Conservation (phyloP, 208 protist species). For the Leishmania aethiopica region DNA sequence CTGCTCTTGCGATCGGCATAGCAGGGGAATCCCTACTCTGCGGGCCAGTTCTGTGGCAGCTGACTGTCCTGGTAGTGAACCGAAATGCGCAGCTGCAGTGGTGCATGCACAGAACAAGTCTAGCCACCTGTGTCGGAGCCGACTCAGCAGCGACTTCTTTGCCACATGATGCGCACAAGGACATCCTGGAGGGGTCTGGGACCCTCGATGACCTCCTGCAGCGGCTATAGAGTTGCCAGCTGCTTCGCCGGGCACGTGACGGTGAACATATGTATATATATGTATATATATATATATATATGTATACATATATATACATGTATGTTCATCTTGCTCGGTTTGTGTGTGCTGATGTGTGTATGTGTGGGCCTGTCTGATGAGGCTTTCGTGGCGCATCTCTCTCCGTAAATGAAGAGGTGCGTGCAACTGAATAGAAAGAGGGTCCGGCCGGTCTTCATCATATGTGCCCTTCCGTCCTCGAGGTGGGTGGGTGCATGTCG, state of each 20-base stretch:
- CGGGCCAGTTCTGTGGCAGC: slow-evolving; percentile 11
- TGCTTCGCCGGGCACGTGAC: not conserved
- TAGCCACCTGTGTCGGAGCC: not conserved
- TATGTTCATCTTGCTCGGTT: not conserved
- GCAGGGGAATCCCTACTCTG: not conserved
- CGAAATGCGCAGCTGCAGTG: slow-evolving; percentile 25
- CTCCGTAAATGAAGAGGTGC: not conserved
- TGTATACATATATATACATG: too few relatives aligned
- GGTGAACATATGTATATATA: not conserved
- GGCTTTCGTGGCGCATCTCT: not conserved
- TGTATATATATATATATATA: too few relatives aligned
- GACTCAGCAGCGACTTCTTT: not conserved
- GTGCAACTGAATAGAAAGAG: not conserved
- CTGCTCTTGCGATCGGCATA: not conserved
- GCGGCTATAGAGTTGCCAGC: not conserved
- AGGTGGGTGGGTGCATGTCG: not conserved
- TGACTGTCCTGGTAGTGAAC: slow-evolving; percentile 14
- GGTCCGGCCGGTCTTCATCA: not conserved
- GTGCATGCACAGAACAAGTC: not conserved
- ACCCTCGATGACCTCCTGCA: slow-evolving; percentile 7
- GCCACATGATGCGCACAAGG: not conserved
- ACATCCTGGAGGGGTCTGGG: not conserved
- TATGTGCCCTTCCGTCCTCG: not conserved
- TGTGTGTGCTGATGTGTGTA: not conserved
- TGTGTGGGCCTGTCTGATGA: not conserved